phyloP scores from a whole-genome alignment of 2,329 filamentous ascomycete genomes.

The Neonectria hederae region DNA sequence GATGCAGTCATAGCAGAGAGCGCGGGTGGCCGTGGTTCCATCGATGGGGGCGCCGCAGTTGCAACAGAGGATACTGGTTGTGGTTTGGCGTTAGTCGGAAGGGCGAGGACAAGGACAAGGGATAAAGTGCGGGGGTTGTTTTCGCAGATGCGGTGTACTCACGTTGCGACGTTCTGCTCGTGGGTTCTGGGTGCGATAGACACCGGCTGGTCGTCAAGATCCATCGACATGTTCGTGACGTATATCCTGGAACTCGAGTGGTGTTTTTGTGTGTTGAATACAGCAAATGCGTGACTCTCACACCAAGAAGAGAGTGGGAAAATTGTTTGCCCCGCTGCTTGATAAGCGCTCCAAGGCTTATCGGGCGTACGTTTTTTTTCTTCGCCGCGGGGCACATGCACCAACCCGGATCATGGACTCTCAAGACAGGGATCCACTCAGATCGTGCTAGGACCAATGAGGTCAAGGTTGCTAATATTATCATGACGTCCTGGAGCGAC shows the following conservation, averaged over 20 bases:
- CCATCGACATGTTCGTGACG: conserved; percentile 52
- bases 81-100: conserved; percentile 17
- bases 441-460: conserved; percentile 9
- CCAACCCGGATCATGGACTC: conserved; percentile 18
- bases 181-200: conserved; percentile 47
- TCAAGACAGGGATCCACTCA: conserved; percentile 28
- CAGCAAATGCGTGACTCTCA: conserved; percentile 36
- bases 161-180: conserved; percentile 53
- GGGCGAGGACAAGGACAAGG: neutral
- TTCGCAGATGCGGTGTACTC: conserved; percentile 36
- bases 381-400: conserved; percentile 37
- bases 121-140: conserved; percentile 30
- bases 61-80: conserved; percentile 81
- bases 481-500: conserved; percentile 10
- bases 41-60: conserved; percentile 97
- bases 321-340: conserved; percentile 52
- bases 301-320: conserved; percentile 38
- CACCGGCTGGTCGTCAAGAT: conserved; percentile 55
- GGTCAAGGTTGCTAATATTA: conserved; percentile 2
- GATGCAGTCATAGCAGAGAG: conserved; percentile 95
- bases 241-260: conserved; percentile 24
- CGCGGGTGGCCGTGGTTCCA: conserved; percentile 84
- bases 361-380: conserved; percentile 40
- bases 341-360: conserved; percentile 48
- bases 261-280: conserved; percentile 29